Percentiles rank a stretch among this genome's conserved stretches.
phyloP scores from a whole-genome alignment of 441 rosid genomes.

The Erodium trifolium region DNA sequence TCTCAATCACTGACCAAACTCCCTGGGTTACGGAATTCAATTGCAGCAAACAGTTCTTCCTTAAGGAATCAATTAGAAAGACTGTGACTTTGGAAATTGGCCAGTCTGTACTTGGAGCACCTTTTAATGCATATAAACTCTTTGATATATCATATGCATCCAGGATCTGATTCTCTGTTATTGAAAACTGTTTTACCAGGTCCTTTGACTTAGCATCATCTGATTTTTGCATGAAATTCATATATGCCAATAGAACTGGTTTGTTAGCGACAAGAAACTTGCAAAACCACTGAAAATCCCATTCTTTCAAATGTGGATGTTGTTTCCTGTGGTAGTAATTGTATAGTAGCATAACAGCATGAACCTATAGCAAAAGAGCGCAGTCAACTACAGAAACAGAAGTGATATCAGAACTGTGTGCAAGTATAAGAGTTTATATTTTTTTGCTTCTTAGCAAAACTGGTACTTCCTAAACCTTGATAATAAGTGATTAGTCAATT shows the following conservation, averaged over 20 bases:
- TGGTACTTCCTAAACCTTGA: not conserved
- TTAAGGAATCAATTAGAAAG: slow-evolving; percentile 48
- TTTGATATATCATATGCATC: slow-evolving; percentile 58
- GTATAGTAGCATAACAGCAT: slow-evolving; percentile 63
- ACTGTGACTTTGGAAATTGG: slow-evolving; percentile 53
- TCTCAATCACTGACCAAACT: slow-evolving; percentile 75
- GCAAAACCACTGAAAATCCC: slow-evolving; percentile 53
- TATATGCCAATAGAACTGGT: slow-evolving; percentile 44
- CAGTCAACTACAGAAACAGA: not conserved
- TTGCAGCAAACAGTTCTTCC: slow-evolving; percentile 44
- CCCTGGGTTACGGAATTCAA: slow-evolving; percentile 48
- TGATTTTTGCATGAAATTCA: slow-evolving; percentile 28
- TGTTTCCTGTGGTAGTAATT: slow-evolving; percentile 62
- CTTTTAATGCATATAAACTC: slow-evolving; percentile 41
- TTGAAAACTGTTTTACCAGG: slow-evolving; percentile 36
- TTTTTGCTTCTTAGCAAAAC: not conserved
- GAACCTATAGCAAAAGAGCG: slow-evolving; percentile 36
- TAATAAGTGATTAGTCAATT: slow-evolving; percentile 2
- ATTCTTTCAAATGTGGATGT: slow-evolving; percentile 40
- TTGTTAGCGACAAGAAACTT: slow-evolving; percentile 44
- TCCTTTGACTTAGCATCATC: slow-evolving; percentile 23
- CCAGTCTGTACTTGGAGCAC: slow-evolving; percentile 35
- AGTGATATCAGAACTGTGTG: not conserved
- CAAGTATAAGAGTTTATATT: not conserved
- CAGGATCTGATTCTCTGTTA: slow-evolving; percentile 47